Base-by-base conservation (phyloP, 495 filamentous ascomycete species). In the Penicillium salamii region DNA sequence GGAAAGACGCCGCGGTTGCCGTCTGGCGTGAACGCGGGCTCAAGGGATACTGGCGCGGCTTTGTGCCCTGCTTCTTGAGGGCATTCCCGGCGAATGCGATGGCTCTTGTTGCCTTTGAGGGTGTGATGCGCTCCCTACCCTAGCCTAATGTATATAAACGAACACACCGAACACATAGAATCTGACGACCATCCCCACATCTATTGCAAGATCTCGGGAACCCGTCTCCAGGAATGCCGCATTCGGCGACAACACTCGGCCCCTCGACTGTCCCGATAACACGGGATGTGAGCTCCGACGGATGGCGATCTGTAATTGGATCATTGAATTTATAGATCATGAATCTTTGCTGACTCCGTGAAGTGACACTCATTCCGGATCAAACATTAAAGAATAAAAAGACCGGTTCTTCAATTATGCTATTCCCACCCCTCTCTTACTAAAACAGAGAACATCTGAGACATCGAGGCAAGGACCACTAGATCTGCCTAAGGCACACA, bases 81-180 rank as follows among this genome's bases (percentile, higher is more conserved):
- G 93, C 93, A 11, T 98, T 98, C 68, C 93, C 93, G 38, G 93
- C 93, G 41, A 98, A 98, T 75, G 92, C 91, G 1, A 85, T 92
- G 81, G 92, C 92, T 8, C 62, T 98, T 65, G 81, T 96, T 48
- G 92, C 88, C 29, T 97, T 96, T 76, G 92, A 98, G 69, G 89
- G 83, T 7, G 89, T 87, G 44, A 95, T 97, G 91, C 80, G 91
- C 57, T 71, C 74, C 39, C 71, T 96, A 65, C 86, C 87, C 14
- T 74, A 51, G 62, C 18, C 14, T 12, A 28, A 17, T 32, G 29
- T 8, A 32, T 23, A 28, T 42, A 21, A 24, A 24, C 45, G 19
- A 43, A 6, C 28, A 13, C 23, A 39, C 26, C 8, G 23, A 26
- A 26, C 23, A 8, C 3, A 26, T 26, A 26, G 23, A 26, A 26